Conservation (phyloP, 2,329 filamentous ascomycete species). For the Dactylellina haptotyla region DNA sequence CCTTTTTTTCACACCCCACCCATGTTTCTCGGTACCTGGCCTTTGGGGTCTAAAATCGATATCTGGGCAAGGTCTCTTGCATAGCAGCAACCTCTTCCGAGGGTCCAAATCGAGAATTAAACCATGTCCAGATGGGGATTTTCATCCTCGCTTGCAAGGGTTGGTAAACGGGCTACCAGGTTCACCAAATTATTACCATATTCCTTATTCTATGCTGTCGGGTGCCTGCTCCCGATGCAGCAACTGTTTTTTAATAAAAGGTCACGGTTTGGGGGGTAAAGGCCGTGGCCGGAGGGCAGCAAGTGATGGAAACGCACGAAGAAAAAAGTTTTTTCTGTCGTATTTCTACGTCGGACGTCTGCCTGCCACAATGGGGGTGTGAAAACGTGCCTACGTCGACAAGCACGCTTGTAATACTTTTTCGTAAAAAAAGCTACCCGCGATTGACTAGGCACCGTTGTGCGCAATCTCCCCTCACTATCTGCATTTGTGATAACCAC, state of each 20-base stretch:
- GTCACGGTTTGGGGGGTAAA: conserved; percentile 15
- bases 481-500: conserved; percentile 40
- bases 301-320: conserved; percentile 3
- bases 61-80: conserved; percentile 48
- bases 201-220: conserved; percentile 48
- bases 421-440: conserved; percentile 41
- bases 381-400: conserved; percentile 32
- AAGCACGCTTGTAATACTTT: conserved; percentile 39
- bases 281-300: conserved; percentile 37
- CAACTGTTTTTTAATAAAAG: conserved; percentile 47
- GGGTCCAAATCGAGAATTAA: conserved; percentile 53
- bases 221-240: conserved; percentile 52
- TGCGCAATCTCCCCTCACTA: conserved; percentile 48
- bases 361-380: conserved; percentile 31
- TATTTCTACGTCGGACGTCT: conserved; percentile 30
- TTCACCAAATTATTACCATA: conserved; percentile 39
- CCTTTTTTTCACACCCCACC: conserved; percentile 32
- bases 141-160: conserved; percentile 51
- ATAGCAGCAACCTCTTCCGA: conserved; percentile 46
- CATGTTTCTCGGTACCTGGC: conserved; percentile 52
- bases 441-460: conserved; percentile 36
- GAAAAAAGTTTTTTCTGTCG: conserved; percentile 21
- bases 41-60: conserved; percentile 49
- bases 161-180: conserved; percentile 52
- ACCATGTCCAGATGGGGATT: conserved; percentile 53